Evolutionary conservation across 2,329 filamentous ascomycete species (phyloP), one percentile per base, ranked within the genome.

Genomic region (Penicillium psychrosexuale): DNA sequence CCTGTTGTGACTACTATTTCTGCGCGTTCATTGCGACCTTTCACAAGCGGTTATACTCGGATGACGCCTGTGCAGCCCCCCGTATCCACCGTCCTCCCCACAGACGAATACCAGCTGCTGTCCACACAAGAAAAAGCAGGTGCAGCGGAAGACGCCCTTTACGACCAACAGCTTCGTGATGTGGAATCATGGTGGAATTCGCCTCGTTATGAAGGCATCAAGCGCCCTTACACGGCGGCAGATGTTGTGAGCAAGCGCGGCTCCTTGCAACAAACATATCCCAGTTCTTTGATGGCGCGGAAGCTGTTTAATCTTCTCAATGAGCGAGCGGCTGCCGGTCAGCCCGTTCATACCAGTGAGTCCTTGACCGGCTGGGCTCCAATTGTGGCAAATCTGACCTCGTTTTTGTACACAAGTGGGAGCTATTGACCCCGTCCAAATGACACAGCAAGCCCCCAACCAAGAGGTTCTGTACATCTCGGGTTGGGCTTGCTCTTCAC

Each of bases 391-490:
- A 46, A 37, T 22, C 60, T 65, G 52, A 66, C 55, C n/a, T 37
- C 17, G 36, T 19, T 39, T 47, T 24, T 15, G 11, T n/a, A 38
- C 19, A 39, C 49, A 93, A 93, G 90, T 99, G 89, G 94, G 94
- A 65, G 94, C 92, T 57, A 95, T 99, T 75, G 94, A 99, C 70
- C 94, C 94, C n/a, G 86, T 97, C 11, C 94, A 99, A 77, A 97
- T 99, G 94, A 96, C 94, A 46, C 94, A 99, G 74, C 94, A 97
- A 78, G 94, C 94, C 15, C 84, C 90, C 6, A 90, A 97, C 76
- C 94, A 97, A 72, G 93, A 99, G 73, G 89, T 97, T 17, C 82
- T 99, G 43, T 99, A 99, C 75, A 82, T 99, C 60, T 97, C 92
- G 0, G 94, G 94, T 59, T 99, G 94, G 94, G 94, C 94, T 5